Base-by-base conservation (phyloP, 305 asterid genomes). In the Salvia sclarea region DNA sequence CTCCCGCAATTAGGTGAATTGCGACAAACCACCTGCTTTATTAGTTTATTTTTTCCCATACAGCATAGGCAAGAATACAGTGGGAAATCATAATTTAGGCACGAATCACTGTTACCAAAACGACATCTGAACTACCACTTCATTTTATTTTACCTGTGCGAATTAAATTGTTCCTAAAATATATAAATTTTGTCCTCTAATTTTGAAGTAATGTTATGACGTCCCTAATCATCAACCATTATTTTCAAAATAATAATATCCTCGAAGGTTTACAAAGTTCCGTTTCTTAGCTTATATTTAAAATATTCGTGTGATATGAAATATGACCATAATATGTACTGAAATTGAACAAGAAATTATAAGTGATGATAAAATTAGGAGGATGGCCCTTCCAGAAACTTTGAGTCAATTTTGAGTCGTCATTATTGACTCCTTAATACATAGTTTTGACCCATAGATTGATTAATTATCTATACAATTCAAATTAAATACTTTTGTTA, bases 101-200 rank as follows among this genome's bases (percentile, higher is more conserved):
- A 14, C 44, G 47, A 24, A 62, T 37, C 54, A 68, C 67, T 52
- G 55, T 58, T 70, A 61, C 1, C 14, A 37, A 52, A 52, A 45
- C 24, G 80, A 76, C 71, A 24, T 47, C 61, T 66, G 58, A 66
- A 44, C 77, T 38, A 66, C 71, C 53, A 20, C 69, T 18, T 54
- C 8, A 8, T 6, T 6, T 13, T 68, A 44, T 52, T n/a, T 53
- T 22, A 4, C 8, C 8, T 10, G 35, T 5, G 24, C 18, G n/a
- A n/a, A 20, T 11, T 8, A 40, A 17, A 21, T 41, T 59, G 3
- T 59, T 13, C 22, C 14, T 24, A 18, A 16, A 17, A 4, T 4
- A 1, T 1, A 25, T 2, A 59, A 2, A 31, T 17, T 5, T 13
- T 43, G 3, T 1, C 4, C 21, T 17, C 11, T 2, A 6, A 6